A percentile compares a stretch with the other conserved stretches of the same genome.
phyloP scores from a whole-genome alignment of 2,329 filamentous ascomycete genomes.

The Paradendryphiella salina region DNA sequence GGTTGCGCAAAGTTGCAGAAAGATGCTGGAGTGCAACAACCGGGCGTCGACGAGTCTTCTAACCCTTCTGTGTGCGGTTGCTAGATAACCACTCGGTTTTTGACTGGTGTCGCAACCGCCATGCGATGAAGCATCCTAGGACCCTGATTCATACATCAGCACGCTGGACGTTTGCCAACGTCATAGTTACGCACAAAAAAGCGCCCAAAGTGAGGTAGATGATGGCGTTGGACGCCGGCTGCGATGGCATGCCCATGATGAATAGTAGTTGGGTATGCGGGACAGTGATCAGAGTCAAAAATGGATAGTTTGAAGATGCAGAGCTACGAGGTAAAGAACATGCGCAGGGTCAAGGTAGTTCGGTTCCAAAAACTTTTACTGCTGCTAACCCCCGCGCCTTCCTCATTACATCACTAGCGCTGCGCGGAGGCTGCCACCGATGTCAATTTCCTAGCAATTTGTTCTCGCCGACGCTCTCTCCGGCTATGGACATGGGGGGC shows the following conservation, averaged over 20 bases:
- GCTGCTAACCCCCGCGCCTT: conserved; percentile 25
- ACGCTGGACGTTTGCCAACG: conserved; percentile 1
- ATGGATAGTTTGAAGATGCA: conserved; percentile 9
- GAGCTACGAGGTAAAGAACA: conserved; percentile 16
- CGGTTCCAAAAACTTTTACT: conserved; percentile 30
- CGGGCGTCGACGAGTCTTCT: conserved; percentile 21
- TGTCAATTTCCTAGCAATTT: conserved; percentile 27
- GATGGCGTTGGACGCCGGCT: conserved; percentile 77
- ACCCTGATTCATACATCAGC: conserved; percentile 53
- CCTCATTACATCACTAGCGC: conserved; percentile 31
- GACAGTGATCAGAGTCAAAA: conserved; percentile 8
- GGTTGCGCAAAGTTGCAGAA: conserved; percentile 6
- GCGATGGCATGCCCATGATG: conserved; percentile 74
- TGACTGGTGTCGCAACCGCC: conserved; percentile 62
- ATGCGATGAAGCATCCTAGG: conserved; percentile 63
- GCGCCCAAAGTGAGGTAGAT: conserved; percentile 78
- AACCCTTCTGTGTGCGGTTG: conserved; percentile 83
- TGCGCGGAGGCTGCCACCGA: conserved; percentile 19
- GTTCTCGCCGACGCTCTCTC: conserved; percentile 6
- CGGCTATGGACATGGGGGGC: background rate
- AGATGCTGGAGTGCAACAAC: conserved; percentile 10
- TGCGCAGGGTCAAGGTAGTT: conserved; percentile 26
- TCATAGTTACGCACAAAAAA: conserved; percentile 65
- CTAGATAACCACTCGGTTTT: conserved; percentile 73
- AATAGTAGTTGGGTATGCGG: conserved; percentile 3